Conservation (phyloP, 2,329 filamentous ascomycete species). For the Aspergillus pseudoviridinutans region DNA sequence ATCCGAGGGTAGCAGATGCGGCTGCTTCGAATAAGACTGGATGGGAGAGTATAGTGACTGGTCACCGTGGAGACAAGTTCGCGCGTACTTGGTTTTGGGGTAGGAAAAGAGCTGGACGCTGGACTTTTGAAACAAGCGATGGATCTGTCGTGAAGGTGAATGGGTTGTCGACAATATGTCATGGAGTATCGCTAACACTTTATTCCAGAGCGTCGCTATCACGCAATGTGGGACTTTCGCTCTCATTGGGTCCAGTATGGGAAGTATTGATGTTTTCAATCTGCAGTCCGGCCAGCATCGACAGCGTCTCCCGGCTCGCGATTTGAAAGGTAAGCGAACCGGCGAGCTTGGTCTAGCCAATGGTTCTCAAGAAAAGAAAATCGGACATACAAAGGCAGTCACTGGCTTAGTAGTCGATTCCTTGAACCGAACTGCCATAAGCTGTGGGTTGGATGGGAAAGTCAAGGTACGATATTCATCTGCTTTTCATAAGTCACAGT, state of each 20-base stretch:
- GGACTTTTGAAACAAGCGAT: conserved; percentile 86
- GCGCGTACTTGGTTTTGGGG: conserved; percentile 99
- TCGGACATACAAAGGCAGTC: conserved; percentile 75
- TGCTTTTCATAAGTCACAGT: not conserved
- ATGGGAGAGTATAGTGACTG: conserved; percentile 96
- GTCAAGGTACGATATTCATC: conserved; percentile 57
- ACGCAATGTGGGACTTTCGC: not conserved
- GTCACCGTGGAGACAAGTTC: conserved; percentile 77
- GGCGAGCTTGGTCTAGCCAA: conserved; percentile 32
- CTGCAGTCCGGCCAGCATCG: conserved; percentile 87
- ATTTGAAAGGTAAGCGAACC: conserved; percentile 41
- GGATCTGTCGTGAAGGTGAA: conserved; percentile 64
- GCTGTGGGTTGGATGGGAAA: conserved; percentile 84
- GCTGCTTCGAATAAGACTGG: conserved; percentile 77
- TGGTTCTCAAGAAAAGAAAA: conserved; percentile 43
- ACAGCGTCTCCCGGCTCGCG: conserved; percentile 74
- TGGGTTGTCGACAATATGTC: not conserved
- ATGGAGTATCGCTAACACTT: not conserved
- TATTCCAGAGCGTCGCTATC: not conserved
- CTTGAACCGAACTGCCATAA: conserved; percentile 81
- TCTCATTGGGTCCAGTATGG: conserved; percentile 69
- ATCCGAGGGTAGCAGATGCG: conserved; percentile 61
- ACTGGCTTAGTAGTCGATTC: conserved; percentile 85
- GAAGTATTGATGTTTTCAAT: conserved; percentile 92
- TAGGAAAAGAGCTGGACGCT: conserved; percentile 83